Base-by-base conservation (phyloP, 306 rosid species). In the Castanea mollissima region DNA sequence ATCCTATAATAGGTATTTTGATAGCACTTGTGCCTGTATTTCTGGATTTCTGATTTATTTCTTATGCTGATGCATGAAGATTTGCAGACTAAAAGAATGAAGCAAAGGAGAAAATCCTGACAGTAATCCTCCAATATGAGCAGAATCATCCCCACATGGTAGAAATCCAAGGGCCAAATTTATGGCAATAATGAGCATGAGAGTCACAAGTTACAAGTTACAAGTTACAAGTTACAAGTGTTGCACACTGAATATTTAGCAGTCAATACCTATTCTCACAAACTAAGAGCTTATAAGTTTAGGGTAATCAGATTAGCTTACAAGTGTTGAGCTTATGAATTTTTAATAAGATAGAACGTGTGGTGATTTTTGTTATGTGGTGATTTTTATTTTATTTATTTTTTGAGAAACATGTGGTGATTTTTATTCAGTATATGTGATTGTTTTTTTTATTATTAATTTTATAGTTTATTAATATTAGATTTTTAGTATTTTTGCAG, bases 51-150 rank as follows among this genome's bases (percentile, higher is more conserved):
- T 79, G 85, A 69, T 81, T 88, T 2, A 76, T 38, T 9, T 85
- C 73, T 57, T 88, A 88, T 38, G 93, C 93, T 25, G 91, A 54
- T 52, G 98, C 97, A 65, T 90, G 97, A 77, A 96, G 97, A 44
- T 34, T 34, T 34, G 38, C 94, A 92, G 75, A 93, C 86, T 16
- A 95, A 25, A 68, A 91, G 83, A 72, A 89, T 32, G 79, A 95
- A 95, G 31, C 98, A 94, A 1, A 93, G 92, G 76, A 95, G 87
- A 83, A 34, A 87, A 86, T 16, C 99, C 97, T 0, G 92, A 49
- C 1, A 92, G 71, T 77, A 95, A 93, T 46, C 98, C 97, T 80
- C 99, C 99, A 15, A 93, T 77, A 75, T 95, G 99, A 51, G 99
- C 98, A 49, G 98, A 91, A 78, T 83, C 90, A 86, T 95, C 98